These are phyloP conservation scores for Microdochium nivale DNA, from an alignment of 2,329 filamentous ascomycete species.

Conservation along the genomic window DNA sequence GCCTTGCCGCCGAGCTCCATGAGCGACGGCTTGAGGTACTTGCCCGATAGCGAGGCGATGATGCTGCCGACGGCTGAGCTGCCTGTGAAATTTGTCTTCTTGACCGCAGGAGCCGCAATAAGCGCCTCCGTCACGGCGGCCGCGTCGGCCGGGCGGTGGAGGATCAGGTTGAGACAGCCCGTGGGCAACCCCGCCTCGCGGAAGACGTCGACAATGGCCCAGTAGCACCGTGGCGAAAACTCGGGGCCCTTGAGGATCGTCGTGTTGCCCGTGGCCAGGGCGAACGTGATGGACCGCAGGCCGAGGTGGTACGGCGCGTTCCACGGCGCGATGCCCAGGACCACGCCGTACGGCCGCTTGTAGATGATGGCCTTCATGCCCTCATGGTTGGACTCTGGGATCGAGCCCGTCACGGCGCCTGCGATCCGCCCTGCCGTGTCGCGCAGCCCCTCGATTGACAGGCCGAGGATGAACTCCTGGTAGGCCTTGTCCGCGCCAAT, in stretches of 20 bases:
- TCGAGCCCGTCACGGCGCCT: constrained; percentile 23
- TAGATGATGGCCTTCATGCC: constrained; percentile 5
- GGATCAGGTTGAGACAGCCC: constrained; percentile 26
- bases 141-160: constrained; percentile 19
- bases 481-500: constrained; percentile 7
- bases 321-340: constrained; percentile 19
- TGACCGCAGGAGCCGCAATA: constrained; percentile 21
- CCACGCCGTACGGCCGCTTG: constrained; percentile 13
- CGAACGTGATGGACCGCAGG: constrained; percentile 9
- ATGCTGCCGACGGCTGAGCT: constrained; percentile 24
- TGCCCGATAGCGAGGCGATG: constrained; percentile 23
- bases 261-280: constrained; percentile 14
- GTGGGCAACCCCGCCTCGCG: constrained; percentile 27
- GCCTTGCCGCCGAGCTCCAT: constrained; percentile 33
- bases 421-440: constrained; percentile 34
- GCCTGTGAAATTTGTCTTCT: constrained; percentile 32
- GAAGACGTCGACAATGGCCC: constrained; percentile 22
- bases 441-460: constrained; percentile 27
- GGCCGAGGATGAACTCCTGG: constrained; percentile 26
- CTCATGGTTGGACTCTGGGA: constrained; percentile 23
- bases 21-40: constrained; percentile 27
- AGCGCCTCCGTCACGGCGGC: constrained; percentile 20
- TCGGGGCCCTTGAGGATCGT: constrained; percentile 20
- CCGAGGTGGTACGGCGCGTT: constrained; percentile 15
- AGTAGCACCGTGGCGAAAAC: constrained; percentile 16